Percentiles rank a stretch among this genome's conserved stretches.
Evolutionary conservation across 495 filamentous ascomycete genomes (phyloP).

Genomic region (Podospora didyma): DNA sequence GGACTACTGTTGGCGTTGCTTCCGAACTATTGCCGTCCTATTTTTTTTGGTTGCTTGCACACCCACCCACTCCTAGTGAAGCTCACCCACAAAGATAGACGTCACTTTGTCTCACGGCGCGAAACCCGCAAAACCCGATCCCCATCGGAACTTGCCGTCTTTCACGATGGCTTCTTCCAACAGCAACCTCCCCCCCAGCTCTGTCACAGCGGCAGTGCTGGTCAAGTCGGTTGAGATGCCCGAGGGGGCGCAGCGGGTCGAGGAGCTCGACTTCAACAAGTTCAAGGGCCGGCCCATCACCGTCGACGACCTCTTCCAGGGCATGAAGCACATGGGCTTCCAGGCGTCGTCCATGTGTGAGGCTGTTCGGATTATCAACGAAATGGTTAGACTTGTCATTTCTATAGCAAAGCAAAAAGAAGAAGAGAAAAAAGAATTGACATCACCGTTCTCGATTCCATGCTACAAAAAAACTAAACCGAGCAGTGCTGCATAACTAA

Average conservation of each 20-base stretch:
- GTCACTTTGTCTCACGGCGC: too few species aligned
- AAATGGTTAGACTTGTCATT: slow-evolving; percentile 64
- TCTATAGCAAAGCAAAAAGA: not conserved
- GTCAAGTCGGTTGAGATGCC: slow-evolving; percentile 82
- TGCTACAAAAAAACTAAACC: not conserved
- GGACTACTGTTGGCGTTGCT: too few species aligned
- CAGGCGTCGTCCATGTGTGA: slow-evolving; percentile 84
- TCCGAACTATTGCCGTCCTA: too few species aligned
- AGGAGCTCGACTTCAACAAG: slow-evolving; percentile 86
- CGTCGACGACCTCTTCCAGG: slow-evolving; percentile 74
- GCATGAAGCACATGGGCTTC: slow-evolving; percentile 85
- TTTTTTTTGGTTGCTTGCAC: too few species aligned
- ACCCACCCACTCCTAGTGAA: too few species aligned
- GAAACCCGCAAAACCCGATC: too few species aligned
- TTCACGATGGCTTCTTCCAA: slow-evolving; percentile 5
- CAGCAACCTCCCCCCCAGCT: slow-evolving; percentile 54
- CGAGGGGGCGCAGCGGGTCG: slow-evolving; percentile 63
- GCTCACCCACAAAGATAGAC: too few species aligned
- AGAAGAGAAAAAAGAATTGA: not conserved
- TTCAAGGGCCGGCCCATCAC: slow-evolving; percentile 71
- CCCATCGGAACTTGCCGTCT: not conserved
- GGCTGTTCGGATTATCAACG: slow-evolving; percentile 82
- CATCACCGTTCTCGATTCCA: slow-evolving; percentile 5
- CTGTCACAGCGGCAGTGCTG: slow-evolving; percentile 81
- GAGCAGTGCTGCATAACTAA: slow-evolving; percentile 9